Conservation (phyloP, 257 asterid genomes). For the Asclepias syriaca region DNA sequence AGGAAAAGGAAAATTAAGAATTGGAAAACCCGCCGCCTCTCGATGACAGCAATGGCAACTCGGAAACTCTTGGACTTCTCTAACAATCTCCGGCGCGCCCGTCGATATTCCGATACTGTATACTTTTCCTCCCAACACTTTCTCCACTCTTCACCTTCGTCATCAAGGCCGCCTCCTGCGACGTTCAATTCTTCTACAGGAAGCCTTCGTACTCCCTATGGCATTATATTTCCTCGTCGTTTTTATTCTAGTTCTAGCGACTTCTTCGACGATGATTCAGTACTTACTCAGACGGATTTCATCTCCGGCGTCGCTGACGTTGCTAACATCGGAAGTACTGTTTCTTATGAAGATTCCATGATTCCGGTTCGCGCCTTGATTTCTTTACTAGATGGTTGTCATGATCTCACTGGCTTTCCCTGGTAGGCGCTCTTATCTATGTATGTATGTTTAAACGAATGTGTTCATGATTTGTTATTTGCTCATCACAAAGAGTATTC, state of each 20-base stretch:
- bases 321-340: background rate
- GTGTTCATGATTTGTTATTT: background rate
- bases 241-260: constrained; percentile 27
- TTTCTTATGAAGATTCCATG: constrained; percentile 18
- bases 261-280: constrained; percentile 9
- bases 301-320: constrained; percentile 6
- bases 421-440: constrained; percentile 23
- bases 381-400: constrained; percentile 33
- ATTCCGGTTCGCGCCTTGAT: constrained; percentile 33
- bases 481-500: background rate
- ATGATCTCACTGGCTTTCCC: constrained; percentile 35
- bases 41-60: constrained; percentile 12
- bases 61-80: constrained; percentile 21
- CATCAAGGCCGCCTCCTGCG: background rate
- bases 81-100: constrained; percentile 17
- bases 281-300: constrained; percentile 9
- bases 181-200: background rate
- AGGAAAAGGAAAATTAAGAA: too few species aligned
- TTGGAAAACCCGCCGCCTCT: background rate
- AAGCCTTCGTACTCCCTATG: constrained; percentile 5
- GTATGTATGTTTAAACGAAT: background rate
- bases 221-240: constrained; percentile 17
- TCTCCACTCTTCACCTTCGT: background rate
- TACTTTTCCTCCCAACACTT: constrained; percentile 13
- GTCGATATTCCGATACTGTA: constrained; percentile 7